phyloP scores from a whole-genome alignment of 2,329 filamentous ascomycete species.

The Rachicladosporium sp. region DNA sequence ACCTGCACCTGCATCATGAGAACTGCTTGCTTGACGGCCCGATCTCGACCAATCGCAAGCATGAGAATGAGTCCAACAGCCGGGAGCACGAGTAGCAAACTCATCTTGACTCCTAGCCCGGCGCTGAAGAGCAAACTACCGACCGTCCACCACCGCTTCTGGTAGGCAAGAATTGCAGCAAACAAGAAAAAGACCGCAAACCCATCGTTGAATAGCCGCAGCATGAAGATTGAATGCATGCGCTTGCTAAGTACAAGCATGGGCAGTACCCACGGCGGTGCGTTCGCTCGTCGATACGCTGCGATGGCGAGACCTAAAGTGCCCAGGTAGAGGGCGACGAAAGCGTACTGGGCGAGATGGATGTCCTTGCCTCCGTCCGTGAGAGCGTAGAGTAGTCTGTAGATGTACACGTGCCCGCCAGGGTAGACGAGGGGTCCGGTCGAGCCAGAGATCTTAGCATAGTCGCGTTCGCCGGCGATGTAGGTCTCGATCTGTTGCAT shows the following conservation, averaged over 20 bases:
- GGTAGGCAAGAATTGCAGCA: conserved; percentile 64
- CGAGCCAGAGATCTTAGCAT: conserved; percentile 69
- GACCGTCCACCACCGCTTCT: conserved; percentile 59
- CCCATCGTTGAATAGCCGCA: conserved; percentile 92
- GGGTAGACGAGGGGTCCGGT: conserved; percentile 95
- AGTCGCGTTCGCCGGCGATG: conserved; percentile 75
- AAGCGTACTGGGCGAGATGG: conserved; percentile 67
- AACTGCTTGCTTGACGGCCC: conserved; percentile 54
- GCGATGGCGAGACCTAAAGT: conserved; percentile 66
- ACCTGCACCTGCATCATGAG: conserved; percentile 72
- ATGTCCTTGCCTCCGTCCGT: conserved; percentile 70
- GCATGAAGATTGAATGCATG: conserved; percentile 82
- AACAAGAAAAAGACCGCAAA: conserved; percentile 78
- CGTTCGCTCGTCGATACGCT: conserved; percentile 66
- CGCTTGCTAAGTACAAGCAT: conserved; percentile 82
- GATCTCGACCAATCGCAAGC: conserved; percentile 54
- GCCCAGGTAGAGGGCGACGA: conserved; percentile 64
- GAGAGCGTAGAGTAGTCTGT: conserved; percentile 63
- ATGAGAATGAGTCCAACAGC: conserved; percentile 67
- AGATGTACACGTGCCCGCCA: conserved; percentile 85
- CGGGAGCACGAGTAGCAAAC: conserved; percentile 67
- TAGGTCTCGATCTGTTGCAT: conserved; percentile 85
- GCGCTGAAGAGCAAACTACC: conserved; percentile 62
- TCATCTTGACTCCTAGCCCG: conserved; percentile 93
- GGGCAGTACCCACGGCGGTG: conserved; percentile 77